These are phyloP conservation scores for Podospora fimiseda DNA, from an alignment of 495 filamentous ascomycete genomes.

Conservation along the genomic window DNA sequence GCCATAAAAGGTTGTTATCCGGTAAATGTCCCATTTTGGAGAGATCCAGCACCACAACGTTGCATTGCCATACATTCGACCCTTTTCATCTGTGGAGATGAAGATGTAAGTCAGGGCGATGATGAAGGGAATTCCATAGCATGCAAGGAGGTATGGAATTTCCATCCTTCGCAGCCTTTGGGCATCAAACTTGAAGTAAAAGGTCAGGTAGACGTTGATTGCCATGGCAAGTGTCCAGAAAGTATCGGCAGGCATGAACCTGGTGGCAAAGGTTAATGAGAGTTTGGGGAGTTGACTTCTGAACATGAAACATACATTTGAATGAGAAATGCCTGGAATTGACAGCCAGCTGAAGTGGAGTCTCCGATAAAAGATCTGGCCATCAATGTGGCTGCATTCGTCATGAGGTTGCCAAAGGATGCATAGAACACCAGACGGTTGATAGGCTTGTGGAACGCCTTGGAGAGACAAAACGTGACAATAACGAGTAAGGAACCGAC, in stretches of 20 bases:
- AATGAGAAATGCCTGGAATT: constrained; percentile 67
- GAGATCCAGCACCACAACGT: constrained; percentile 81
- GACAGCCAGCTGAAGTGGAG: constrained; percentile 51
- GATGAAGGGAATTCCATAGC: constrained; percentile 72
- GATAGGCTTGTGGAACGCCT: constrained; percentile 65
- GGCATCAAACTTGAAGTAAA: constrained; percentile 70
- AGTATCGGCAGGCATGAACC: constrained; percentile 74
- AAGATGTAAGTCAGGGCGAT: constrained; percentile 64
- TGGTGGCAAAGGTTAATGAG: constrained; percentile 24
- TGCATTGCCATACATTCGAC: constrained; percentile 68
- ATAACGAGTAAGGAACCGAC: constrained; percentile 68
- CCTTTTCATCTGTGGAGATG: constrained; percentile 40
- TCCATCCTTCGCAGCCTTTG: constrained; percentile 61
- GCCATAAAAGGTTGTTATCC: constrained; percentile 73
- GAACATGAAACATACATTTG: constrained; percentile 51
- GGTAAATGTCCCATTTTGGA: constrained; percentile 59
- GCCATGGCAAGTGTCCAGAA: constrained; percentile 82
- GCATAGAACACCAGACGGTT: constrained; percentile 84
- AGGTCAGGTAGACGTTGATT: constrained; percentile 79
- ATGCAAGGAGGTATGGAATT: constrained; percentile 61
- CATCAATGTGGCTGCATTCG: constrained; percentile 73
- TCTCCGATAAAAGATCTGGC: constrained; percentile 49
- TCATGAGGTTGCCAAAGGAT: constrained; percentile 74
- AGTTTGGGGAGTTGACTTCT: neutral
- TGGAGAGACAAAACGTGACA: constrained; percentile 56